Evolutionary conservation across 2,329 filamentous ascomycete genomes (phyloP).

Genomic region (Colletotrichum camelliae): DNA sequence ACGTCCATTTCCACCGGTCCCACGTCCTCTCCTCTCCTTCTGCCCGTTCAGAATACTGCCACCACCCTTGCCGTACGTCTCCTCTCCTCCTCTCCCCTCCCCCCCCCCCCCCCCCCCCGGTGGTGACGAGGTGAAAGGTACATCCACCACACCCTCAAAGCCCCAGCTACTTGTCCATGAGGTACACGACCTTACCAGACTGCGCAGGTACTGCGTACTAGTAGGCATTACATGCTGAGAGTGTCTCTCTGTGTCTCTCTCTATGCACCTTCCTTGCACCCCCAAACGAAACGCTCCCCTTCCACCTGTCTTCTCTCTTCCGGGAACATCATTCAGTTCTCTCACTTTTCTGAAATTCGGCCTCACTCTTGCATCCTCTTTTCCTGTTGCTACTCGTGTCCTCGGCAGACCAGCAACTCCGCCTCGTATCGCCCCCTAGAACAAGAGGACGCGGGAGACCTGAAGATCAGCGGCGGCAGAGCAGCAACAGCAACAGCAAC

Average conservation of each 20-base stretch:
- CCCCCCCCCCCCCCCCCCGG: background rate
- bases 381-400: background rate
- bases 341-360: background rate
- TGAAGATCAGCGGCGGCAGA: background rate
- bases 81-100: background rate
- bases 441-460: background rate
- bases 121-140: background rate
- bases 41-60: background rate
- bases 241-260: background rate
- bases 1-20: background rate
- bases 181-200: background rate
- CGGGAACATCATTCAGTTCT: background rate
- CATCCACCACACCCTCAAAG: background rate
- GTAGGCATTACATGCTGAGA: background rate
- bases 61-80: background rate
- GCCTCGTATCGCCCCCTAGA: background rate
- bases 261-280: constrained; percentile 5
- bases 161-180: background rate
- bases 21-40: background rate
- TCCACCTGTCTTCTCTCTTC: background rate
- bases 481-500: background rate
- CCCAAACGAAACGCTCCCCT: constrained; percentile 20
- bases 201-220: background rate
- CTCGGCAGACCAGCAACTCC: background rate
- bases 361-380: background rate